Conservation (phyloP, 73 alveolate genomes). For the Tetrahymena malaccensis region DNA sequence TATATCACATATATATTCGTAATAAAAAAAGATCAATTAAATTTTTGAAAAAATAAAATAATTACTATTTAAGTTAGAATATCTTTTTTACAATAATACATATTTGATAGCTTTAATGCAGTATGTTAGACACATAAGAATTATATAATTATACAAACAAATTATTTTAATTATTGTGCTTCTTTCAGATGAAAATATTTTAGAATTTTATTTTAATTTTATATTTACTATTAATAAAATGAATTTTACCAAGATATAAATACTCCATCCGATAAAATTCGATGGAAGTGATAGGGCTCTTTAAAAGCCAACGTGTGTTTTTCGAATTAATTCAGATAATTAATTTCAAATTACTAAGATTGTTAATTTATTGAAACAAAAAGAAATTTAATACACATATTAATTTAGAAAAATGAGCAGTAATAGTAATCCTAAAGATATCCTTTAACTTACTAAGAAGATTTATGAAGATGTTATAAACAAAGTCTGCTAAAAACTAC, state of each 20-base stretch:
- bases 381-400: neutral
- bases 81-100: neutral
- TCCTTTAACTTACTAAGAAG: neutral
- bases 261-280: neutral
- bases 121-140: neutral
- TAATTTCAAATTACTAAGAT: neutral
- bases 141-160: no score
- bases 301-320: neutral
- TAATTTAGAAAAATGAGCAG: neutral
- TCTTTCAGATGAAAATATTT: no score
- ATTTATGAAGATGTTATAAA: neutral
- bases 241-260: neutral
- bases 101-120: neutral
- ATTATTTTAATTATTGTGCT: no score
- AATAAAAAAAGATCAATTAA: no score
- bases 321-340: neutral
- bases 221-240: no score
- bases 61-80: neutral
- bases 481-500: neutral
- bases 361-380: neutral
- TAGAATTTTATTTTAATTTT: no score
- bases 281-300: neutral
- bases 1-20: no score
- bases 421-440: neutral
- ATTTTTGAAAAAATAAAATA: no score